Evolutionary conservation across 2,329 filamentous ascomycete species (phyloP).

Genomic region (Aspergillus sp.): DNA sequence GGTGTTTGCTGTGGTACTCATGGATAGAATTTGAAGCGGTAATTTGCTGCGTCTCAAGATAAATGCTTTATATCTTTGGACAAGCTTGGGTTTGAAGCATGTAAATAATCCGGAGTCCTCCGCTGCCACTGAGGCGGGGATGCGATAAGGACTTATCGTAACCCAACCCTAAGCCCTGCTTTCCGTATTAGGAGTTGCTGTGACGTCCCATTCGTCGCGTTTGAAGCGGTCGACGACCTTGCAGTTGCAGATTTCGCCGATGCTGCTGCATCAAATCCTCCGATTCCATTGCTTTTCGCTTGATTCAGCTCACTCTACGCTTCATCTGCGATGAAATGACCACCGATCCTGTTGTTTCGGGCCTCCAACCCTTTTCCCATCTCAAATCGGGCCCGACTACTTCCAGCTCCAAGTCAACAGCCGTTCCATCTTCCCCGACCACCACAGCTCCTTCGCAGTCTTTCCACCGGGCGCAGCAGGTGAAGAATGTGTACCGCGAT

Average conservation of each 20-base stretch:
- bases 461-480: slow-evolving; percentile 29
- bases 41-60: not conserved
- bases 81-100: not conserved
- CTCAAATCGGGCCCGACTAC: slow-evolving; percentile 38
- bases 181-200: slow-evolving; percentile 18
- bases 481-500: slow-evolving; percentile 38
- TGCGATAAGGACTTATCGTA: slow-evolving; percentile 19
- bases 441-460: slow-evolving; percentile 29
- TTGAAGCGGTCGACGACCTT: slow-evolving; percentile 1
- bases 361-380: slow-evolving; percentile 41
- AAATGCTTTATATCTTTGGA: not conserved
- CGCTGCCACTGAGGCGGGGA: slow-evolving; percentile 10
- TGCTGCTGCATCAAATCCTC: not conserved
- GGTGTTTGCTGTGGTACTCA: not conserved
- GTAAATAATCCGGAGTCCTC: not conserved
- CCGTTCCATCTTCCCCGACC: slow-evolving; percentile 26
- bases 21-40: not conserved
- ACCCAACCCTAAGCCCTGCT: slow-evolving; percentile 32
- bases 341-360: slow-evolving; percentile 33
- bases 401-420: slow-evolving; percentile 37
- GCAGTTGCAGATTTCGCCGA: slow-evolving; percentile 4
- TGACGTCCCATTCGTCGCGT: slow-evolving; percentile 6
- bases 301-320: not conserved
- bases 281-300: not conserved
- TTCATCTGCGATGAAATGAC: slow-evolving; percentile 39